Evolutionary conservation across 1,284 basidiomycete genomes (phyloP).

Genomic region (Irpex lacteus): DNA sequence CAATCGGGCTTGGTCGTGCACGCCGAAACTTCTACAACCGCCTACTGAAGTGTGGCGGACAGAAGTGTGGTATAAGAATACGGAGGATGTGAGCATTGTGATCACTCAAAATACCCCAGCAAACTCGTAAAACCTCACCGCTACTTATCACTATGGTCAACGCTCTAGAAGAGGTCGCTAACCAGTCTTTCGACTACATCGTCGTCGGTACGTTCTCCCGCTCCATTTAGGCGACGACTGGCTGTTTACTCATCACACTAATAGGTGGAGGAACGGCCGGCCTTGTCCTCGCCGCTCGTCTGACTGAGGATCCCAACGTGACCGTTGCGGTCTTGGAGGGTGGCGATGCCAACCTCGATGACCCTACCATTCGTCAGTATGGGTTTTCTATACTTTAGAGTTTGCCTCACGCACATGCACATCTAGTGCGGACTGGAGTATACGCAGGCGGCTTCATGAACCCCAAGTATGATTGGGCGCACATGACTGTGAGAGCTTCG

Average conservation of each 20-base stretch:
- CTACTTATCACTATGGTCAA: conserved; percentile 16
- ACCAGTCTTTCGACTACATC: conserved; percentile 28
- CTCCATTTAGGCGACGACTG: conserved; percentile 13
- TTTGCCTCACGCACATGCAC: background rate
- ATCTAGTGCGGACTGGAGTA: background rate
- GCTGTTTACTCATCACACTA: background rate
- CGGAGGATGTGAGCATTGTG: background rate
- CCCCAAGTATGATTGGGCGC: background rate
- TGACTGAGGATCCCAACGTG: conserved; percentile 39
- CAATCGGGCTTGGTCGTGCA: background rate
- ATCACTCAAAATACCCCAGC: background rate
- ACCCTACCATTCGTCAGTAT: conserved; percentile 22
- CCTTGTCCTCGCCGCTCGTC: conserved; percentile 42
- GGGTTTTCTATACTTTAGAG: background rate
- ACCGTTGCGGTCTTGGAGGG: conserved; percentile 35
- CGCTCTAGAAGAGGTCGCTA: conserved; percentile 19
- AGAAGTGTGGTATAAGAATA: background rate
- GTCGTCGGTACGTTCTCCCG: conserved; percentile 19
- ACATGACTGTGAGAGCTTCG: background rate
- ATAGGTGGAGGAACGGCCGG: conserved; percentile 34
- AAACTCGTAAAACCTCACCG: background rate
- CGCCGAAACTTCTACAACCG: background rate
- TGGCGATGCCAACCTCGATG: conserved; percentile 28
- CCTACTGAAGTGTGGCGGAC: background rate
- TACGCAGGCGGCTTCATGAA: background rate